Base-by-base conservation (phyloP, 176 grass and related monocot species). In the Triticum urartu region DNA sequence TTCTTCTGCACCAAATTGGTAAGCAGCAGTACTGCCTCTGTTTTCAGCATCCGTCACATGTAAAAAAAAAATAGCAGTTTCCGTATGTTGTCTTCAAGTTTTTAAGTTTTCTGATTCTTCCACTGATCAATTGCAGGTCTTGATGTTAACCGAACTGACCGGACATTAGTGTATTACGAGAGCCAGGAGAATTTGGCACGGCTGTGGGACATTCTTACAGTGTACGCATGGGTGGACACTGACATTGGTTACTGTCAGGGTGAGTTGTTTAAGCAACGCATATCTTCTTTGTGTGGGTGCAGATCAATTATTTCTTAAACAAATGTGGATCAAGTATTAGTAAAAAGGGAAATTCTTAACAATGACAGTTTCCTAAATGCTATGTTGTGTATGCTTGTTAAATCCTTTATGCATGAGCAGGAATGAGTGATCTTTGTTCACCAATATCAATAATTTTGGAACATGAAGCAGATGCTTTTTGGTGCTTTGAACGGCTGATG, bases 371-470 rank as follows among this genome's bases (percentile, higher is more conserved):
- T 70, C 63, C 63, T 68, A 78, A 79, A 78, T 34, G 33, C 68
- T 67, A 25, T 64, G 68, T 70, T 60, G n/a, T 54, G 18, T 67
- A 63, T 69, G 38, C 77, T 80, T 66, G 9, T 86, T 80, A 82
- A 43, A 85, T 78, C 22, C 39, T 77, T 22, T 78, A 63, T 91
- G 64, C 87, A 28, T 88, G 65, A 85, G 38, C 87, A 98, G 96
- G 96, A 87, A 98, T 98, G 96, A 95, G 93, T 81, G 96, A 98
- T 91, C 90, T 98, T 89, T 95, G 93, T 88, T 98, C 96, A 79
- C 96, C 93, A 76, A 95, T 98, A 86, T 89, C 94, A 40, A 88
- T 98, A 52, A 72, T 98, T 84, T 22, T 98, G 79, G 96, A 98
- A 87, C 93, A 98, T 81, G 96, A 98, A 91, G 96, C 96, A 38